Evolutionary conservation across 2,329 filamentous ascomycete species (phyloP).

Genomic region (Geosmithia flava): DNA sequence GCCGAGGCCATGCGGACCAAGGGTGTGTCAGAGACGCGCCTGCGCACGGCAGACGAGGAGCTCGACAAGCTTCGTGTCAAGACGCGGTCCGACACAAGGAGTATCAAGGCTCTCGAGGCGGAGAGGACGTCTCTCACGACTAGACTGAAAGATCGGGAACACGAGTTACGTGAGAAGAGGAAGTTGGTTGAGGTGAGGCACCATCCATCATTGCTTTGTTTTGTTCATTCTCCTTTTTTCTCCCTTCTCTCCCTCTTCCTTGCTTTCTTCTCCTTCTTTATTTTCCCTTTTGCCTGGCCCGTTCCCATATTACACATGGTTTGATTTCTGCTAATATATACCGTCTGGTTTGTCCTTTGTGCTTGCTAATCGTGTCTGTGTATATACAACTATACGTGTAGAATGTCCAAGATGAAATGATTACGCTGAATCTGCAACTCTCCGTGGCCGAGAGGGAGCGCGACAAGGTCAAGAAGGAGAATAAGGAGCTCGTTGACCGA

Average conservation of each 20-base stretch:
- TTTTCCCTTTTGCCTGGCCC: too few relatives aligned
- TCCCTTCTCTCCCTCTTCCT: background rate
- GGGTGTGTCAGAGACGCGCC: constrained; percentile 50
- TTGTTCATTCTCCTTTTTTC: too few relatives aligned
- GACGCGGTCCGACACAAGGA: constrained; percentile 44
- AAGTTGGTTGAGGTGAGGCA: constrained; percentile 59
- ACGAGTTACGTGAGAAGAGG: constrained; percentile 74
- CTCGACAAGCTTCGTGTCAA: constrained; percentile 50
- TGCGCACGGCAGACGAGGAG: constrained; percentile 51
- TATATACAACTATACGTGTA: too few relatives aligned
- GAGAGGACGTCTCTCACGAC: constrained; percentile 51
- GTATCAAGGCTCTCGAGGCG: constrained; percentile 47
- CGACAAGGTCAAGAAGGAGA: constrained; percentile 65
- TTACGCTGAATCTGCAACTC: constrained; percentile 75
- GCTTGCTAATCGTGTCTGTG: background rate
- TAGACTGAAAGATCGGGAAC: constrained; percentile 67
- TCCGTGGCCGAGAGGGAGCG: constrained; percentile 72
- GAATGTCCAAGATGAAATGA: constrained; percentile 87
- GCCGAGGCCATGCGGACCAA: constrained; percentile 66
- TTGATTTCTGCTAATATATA: background rate
- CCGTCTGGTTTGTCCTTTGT: background rate
- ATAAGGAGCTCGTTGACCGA: constrained; percentile 76
- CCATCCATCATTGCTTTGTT: background rate
- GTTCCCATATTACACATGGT: background rate
- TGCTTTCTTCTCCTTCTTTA: too few relatives aligned